Conservation (phyloP, 805 yeast species). For the Candida incommunis region DNA sequence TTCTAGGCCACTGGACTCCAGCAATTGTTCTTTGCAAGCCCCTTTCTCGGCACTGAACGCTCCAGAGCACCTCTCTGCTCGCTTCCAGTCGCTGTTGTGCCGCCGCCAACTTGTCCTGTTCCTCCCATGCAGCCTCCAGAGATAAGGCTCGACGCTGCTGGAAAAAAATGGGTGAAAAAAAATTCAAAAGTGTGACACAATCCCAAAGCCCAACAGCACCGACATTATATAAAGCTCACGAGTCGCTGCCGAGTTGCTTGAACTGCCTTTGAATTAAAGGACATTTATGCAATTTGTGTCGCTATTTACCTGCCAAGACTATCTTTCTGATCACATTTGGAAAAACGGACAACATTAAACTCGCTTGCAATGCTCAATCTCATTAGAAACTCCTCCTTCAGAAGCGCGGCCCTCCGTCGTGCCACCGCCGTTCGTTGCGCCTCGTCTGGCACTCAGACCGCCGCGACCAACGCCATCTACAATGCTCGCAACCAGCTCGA, state of each 20-base stretch:
- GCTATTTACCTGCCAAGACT: constrained; percentile 10
- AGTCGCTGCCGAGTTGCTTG: not conserved
- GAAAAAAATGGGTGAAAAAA: too few relatives aligned
- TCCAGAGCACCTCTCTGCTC: too few relatives aligned
- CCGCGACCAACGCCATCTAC: not conserved
- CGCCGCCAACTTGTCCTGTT: too few relatives aligned
- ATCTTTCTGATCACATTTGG: constrained; percentile 32
- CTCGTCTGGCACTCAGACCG: not conserved
- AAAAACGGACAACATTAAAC: constrained; percentile 30
- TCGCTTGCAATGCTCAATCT: not conserved
- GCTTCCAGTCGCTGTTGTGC: too few relatives aligned
- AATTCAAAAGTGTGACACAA: too few relatives aligned
- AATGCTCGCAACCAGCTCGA: constrained; percentile 14
- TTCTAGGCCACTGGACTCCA: too few relatives aligned
- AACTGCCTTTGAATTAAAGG: not conserved
- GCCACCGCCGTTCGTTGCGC: not conserved
- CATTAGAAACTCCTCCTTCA: not conserved
- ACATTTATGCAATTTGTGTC: constrained; percentile 3
- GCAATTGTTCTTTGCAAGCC: too few relatives aligned
- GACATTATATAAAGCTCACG: too few relatives aligned
- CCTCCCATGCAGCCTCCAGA: too few relatives aligned
- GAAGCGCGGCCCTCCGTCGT: constrained; percentile 2
- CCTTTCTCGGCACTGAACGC: too few relatives aligned
- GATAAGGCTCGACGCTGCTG: too few relatives aligned
- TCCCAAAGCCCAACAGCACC: too few relatives aligned